Evolutionary conservation across 2,329 filamentous ascomycete species (phyloP).

Genomic region (Xylariaceae sp.): DNA sequence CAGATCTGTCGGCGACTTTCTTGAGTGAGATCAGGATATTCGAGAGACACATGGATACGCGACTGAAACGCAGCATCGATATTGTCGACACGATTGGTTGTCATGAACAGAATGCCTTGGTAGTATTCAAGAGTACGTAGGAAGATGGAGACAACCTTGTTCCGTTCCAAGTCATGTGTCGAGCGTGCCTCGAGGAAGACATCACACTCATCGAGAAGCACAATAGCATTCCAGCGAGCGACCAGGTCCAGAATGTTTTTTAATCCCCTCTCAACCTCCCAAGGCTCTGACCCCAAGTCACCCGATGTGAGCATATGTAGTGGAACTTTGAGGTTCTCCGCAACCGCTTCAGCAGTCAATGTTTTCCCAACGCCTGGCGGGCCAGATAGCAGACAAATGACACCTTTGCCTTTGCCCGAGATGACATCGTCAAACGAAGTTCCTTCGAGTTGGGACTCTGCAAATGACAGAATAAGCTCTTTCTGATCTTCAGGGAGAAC

Average conservation of each 20-base stretch:
- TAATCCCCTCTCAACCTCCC: conserved; percentile 24
- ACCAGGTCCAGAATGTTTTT: conserved; percentile 39
- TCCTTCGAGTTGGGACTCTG: conserved; percentile 11
- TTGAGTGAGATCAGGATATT: conserved; percentile 18
- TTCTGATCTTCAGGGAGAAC: conserved; percentile 15
- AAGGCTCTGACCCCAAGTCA: conserved; percentile 30
- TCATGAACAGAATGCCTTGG: conserved; percentile 25
- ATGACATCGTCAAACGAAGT: conserved; percentile 19
- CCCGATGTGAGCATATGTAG: conserved; percentile 35
- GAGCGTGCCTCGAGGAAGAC: conserved; percentile 37
- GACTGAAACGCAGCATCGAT: conserved; percentile 26
- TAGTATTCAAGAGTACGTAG: conserved; percentile 24
- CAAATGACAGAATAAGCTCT: conserved; percentile 13
- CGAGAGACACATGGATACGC: conserved; percentile 24
- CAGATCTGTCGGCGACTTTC: conserved; percentile 19
- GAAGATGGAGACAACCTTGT: conserved; percentile 25
- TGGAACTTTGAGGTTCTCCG: conserved; percentile 35
- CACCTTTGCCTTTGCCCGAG: conserved; percentile 19
- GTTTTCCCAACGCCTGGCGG: conserved; percentile 22
- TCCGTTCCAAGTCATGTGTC: conserved; percentile 18
- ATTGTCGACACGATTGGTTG: conserved; percentile 22
- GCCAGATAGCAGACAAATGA: conserved; percentile 20
- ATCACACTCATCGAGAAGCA: conserved; percentile 35
- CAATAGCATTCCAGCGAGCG: conserved; percentile 37
- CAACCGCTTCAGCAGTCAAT: conserved; percentile 37